Conservation (phyloP, 345 rosid genomes). For the thale cress (Arabidopsis thaliana) region TAIR10.1 NC_003070.9:2193001-2193500, state of each 20-base stretch:
- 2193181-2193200: neutral
- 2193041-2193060: conserved; percentile 51
- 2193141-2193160: conserved; percentile 60
- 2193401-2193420: conserved; percentile 77
- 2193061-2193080: conserved; percentile 61
- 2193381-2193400: conserved; percentile 90
- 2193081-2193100: conserved; percentile 77
- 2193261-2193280: conserved; percentile 98
- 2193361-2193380: conserved; percentile 97
- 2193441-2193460: conserved; percentile 13
- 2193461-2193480: conserved; percentile 35
- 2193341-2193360: conserved; percentile 88
- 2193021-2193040: conserved; percentile 46
- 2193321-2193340: conserved; percentile 80
- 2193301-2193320: conserved; percentile 87
- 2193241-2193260: conserved; percentile 30
- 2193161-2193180: neutral
- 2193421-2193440: conserved; percentile 23
- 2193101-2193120: conserved; percentile 81
- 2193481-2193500: conserved; percentile 3
- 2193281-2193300: conserved; percentile 95
- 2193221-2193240: conserved; percentile 13
- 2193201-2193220: conserved; percentile 2
- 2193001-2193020: neutral
- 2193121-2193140: conserved; percentile 70